Evolutionary conservation across 2,329 filamentous ascomycete genomes (phyloP).

Genomic region (Fusarium hostae): DNA sequence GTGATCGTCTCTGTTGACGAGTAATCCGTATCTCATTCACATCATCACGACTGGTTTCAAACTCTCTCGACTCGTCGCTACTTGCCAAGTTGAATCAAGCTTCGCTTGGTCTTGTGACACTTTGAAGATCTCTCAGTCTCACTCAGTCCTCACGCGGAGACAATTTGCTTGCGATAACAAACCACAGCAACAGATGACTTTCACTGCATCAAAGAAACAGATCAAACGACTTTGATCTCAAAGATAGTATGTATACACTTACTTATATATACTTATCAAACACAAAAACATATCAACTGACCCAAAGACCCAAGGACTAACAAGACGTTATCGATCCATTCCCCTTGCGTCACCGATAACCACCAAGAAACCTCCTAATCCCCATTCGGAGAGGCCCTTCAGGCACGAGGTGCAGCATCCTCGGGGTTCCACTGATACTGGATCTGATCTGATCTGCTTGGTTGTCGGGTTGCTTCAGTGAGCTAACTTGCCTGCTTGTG

Average conservation of each 20-base stretch:
- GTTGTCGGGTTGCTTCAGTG: conserved; percentile 19
- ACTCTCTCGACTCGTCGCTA: conserved; percentile 12
- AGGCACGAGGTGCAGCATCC: conserved; percentile 20
- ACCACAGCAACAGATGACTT: conserved; percentile 21
- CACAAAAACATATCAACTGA: conserved; percentile 30
- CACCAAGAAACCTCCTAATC: conserved; percentile 23
- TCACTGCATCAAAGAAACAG: conserved; percentile 1
- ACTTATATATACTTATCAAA: not conserved
- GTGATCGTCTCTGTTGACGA: not conserved
- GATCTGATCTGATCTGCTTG: conserved; percentile 4
- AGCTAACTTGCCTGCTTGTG: conserved; percentile 7
- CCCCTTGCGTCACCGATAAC: conserved; percentile 34
- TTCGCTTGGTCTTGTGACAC: conserved; percentile 30
- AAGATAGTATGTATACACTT: not conserved
- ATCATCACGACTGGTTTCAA: not conserved
- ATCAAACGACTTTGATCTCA: conserved; percentile 26
- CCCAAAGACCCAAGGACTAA: conserved; percentile 7
- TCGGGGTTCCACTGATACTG: conserved; percentile 24
- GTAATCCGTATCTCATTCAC: not conserved
- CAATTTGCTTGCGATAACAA: conserved; percentile 2
- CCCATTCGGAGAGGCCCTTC: conserved; percentile 26
- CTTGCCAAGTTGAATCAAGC: not conserved
- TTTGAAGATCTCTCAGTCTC: conserved; percentile 2
- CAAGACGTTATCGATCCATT: conserved; percentile 16
- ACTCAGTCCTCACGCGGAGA: conserved; percentile 14